Evolutionary conservation across 768 basidiomycete genomes (phyloP).

Genomic region (Boletus rubescentipes): DNA sequence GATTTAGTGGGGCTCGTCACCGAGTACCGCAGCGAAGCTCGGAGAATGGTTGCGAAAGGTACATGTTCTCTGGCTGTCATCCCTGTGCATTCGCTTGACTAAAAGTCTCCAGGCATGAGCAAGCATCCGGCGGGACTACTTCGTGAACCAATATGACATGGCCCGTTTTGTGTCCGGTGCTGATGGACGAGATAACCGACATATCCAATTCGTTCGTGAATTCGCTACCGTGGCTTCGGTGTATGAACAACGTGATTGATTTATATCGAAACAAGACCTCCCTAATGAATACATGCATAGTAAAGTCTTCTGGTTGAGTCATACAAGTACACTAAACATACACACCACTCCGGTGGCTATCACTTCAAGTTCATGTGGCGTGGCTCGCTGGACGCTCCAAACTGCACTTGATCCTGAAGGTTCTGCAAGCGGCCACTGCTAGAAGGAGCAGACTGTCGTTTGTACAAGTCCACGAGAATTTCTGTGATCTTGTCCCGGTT

Average conservation of each 20-base stretch:
- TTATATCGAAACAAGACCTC: too few relatives aligned
- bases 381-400: background rate
- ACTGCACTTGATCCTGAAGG: background rate
- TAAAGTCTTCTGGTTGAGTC: too few relatives aligned
- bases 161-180: constrained; percentile 68
- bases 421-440: accelerated
- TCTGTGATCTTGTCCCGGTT: background rate
- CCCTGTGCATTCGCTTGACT: background rate
- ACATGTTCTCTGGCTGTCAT: constrained; percentile 19
- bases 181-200: constrained; percentile 83
- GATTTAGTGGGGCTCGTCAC: constrained; percentile 93
- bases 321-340: too few relatives aligned
- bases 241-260: constrained; percentile 88
- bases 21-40: constrained; percentile 89
- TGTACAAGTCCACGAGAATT: background rate
- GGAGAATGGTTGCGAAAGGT: constrained; percentile 92
- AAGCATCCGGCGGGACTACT: constrained; percentile 94
- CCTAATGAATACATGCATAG: too few relatives aligned
- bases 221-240: constrained; percentile 92
- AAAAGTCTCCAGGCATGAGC: constrained; percentile 70
- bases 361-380: background rate
- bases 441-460: background rate
- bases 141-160: constrained; percentile 91
- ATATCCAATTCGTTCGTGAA: constrained; percentile 92
- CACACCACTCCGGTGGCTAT: too few relatives aligned